Conservation (phyloP, 495 filamentous ascomycete species). For the Penicillium goetzii region DNA sequence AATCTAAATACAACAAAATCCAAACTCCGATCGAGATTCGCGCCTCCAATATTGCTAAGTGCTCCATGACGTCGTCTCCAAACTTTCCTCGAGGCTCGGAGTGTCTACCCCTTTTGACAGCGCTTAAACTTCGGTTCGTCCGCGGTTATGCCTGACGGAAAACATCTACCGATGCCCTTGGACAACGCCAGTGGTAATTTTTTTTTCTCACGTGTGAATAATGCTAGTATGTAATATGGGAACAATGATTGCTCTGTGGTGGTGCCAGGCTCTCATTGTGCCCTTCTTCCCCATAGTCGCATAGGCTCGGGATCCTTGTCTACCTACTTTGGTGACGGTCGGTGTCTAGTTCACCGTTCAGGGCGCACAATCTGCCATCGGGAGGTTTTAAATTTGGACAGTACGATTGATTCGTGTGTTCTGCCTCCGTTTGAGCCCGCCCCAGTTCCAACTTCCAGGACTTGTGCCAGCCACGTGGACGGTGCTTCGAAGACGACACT, state of each 20-base stretch:
- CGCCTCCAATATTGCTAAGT: not conserved
- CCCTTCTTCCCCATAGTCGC: not conserved
- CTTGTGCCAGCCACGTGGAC: conserved; percentile 25
- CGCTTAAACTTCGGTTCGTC: conserved; percentile 25
- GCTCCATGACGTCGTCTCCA: conserved; percentile 22
- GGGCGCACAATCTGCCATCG: not conserved
- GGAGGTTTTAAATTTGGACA: not conserved
- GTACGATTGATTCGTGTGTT: not conserved
- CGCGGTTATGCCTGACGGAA: conserved; percentile 20
- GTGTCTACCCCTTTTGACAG: conserved; percentile 26
- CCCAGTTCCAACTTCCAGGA: conserved; percentile 11
- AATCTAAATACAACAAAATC: conserved; percentile 1
- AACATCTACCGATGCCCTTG: conserved; percentile 10
- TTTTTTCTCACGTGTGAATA: too few species aligned
- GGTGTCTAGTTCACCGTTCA: not conserved
- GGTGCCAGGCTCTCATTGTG: not conserved
- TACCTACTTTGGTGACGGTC: not conserved
- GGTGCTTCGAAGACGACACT: conserved; percentile 7
- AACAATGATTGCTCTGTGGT: not conserved
- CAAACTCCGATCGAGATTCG: conserved; percentile 5
- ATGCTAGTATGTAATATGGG: too few species aligned
- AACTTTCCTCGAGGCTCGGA: conserved; percentile 12
- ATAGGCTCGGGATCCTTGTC: not conserved
- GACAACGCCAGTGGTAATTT: not conserved
- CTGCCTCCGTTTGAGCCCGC: not conserved